Percentiles rank a stretch among this genome's conserved stretches.
Conservation (phyloP, 2,329 filamentous ascomycete genomes). For the Pseudocercospora vitis region DNA sequence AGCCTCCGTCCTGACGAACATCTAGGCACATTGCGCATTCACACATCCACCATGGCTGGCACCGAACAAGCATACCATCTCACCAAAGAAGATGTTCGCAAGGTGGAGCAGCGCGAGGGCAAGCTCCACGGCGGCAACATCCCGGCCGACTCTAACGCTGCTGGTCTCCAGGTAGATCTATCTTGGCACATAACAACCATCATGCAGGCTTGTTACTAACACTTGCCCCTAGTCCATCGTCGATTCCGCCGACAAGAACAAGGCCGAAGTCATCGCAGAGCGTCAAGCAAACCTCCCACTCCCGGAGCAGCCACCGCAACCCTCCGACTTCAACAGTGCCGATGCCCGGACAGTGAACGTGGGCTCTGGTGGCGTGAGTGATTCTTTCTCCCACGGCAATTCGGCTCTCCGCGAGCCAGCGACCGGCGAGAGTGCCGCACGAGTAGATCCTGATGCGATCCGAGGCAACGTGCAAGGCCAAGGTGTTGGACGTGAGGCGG, state of each 20-base stretch:
- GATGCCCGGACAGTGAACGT: conserved; percentile 70
- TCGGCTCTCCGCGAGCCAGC: conserved; percentile 47
- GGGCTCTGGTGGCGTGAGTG: conserved; percentile 58
- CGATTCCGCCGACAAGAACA: conserved; percentile 44
- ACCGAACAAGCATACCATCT: conserved; percentile 48
- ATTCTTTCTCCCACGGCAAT: conserved; percentile 46
- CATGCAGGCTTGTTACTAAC: background rate
- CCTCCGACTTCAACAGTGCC: conserved; percentile 75
- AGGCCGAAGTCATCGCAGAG: conserved; percentile 66
- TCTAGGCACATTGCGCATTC: conserved; percentile 9
- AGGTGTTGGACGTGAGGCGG: conserved; percentile 61
- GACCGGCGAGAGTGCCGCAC: conserved; percentile 56
- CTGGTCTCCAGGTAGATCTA: conserved; percentile 47
- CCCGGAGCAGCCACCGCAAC: conserved; percentile 71
- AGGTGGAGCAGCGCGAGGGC: conserved; percentile 46
- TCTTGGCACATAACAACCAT: background rate
- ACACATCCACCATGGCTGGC: conserved; percentile 33
- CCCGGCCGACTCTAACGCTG: conserved; percentile 48
- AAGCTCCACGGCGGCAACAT: conserved; percentile 43
- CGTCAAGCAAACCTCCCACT: conserved; percentile 72
- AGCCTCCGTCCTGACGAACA: conserved; percentile 3
- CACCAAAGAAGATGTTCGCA: conserved; percentile 52
- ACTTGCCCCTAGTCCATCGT: conserved; percentile 28
- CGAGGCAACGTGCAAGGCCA: conserved; percentile 50
- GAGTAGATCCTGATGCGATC: conserved; percentile 53